A percentile compares a stretch with the other conserved stretches of the same genome.
These are phyloP conservation scores for Rhododendron ferrugineum DNA, from an alignment of 148 eudicot genomes.

Conservation along the genomic window DNA sequence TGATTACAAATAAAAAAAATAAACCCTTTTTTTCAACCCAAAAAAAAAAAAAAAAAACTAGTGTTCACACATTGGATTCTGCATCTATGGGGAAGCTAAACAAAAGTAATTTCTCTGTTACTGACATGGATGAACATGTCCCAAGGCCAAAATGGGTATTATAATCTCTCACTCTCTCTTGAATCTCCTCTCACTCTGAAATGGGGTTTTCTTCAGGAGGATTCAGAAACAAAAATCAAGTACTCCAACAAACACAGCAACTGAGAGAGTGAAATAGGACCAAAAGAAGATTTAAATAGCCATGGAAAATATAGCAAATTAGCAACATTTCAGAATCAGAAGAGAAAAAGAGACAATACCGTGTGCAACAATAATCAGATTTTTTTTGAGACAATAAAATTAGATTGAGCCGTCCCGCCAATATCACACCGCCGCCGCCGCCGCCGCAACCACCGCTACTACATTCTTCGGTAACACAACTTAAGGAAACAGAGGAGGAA, in stretches of 20 bases:
- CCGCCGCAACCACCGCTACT: slow-evolving; percentile 14
- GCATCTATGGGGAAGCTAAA: background rate
- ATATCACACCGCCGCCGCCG: slow-evolving; percentile 29
- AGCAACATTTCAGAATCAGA: slow-evolving; percentile 2
- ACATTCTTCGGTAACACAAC: background rate
- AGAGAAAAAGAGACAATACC: background rate
- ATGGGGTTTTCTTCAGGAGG: background rate
- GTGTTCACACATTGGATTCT: background rate
- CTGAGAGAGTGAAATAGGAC: slow-evolving; percentile 10
- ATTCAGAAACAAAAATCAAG: background rate
- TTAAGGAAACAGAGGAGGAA: background rate
- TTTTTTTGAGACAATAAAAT: background rate
- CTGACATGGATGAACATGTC: background rate
- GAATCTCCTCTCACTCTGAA: background rate
- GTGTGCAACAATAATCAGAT: slow-evolving; percentile 15
- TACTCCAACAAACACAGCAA: background rate
- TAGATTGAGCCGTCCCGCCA: slow-evolving; percentile 60
- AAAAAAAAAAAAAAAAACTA: background rate
- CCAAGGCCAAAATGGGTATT: slow-evolving; percentile 7
- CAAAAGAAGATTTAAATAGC: background rate
- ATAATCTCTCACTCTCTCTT: background rate
- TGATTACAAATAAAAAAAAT: background rate
- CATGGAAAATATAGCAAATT: background rate
- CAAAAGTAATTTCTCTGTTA: background rate
- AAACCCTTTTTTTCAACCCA: background rate